These are phyloP conservation scores for Friedmanniomyces endolithicus DNA, from an alignment of 495 filamentous ascomycete species.

Conservation along the genomic window DNA sequence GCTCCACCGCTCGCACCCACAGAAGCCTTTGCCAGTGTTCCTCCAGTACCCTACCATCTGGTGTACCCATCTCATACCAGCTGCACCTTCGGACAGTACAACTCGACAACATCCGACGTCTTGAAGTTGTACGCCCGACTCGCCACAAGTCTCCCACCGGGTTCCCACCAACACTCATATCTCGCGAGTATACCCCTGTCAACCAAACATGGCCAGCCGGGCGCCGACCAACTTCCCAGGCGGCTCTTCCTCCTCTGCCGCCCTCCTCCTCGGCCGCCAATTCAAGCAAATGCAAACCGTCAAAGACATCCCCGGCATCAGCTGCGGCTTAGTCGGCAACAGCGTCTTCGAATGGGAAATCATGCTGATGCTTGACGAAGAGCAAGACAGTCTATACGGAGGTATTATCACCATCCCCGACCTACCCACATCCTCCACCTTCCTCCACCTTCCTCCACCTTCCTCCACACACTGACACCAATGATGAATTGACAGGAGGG, in stretches of 20 bases:
- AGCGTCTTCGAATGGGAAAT: slow-evolving; percentile 99
- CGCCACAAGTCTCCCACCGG: no score
- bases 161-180: background rate
- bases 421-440: background rate
- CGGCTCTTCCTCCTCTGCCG: slow-evolving; percentile 35
- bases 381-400: slow-evolving; percentile 75
- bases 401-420: slow-evolving; percentile 52
- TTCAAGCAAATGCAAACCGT: slow-evolving; percentile 87
- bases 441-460: no score
- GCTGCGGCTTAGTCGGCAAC: slow-evolving; percentile 71
- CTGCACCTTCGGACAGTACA: no score
- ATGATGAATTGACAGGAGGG: slow-evolving; percentile 45
- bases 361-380: slow-evolving; percentile 96
- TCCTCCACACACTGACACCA: no score
- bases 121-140: no score
- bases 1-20: no score
- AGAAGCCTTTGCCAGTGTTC: no score
- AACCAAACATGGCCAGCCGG: slow-evolving; percentile 3
- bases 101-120: no score
- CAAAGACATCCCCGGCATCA: slow-evolving; percentile 86
- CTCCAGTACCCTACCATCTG: no score
- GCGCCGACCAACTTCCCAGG: slow-evolving; percentile 1
- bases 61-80: no score
- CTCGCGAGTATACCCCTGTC: background rate
- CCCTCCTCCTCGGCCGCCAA: slow-evolving; percentile 69